Conservation (phyloP, 257 asterid genomes). For the Solanum clarkiae region DNA sequence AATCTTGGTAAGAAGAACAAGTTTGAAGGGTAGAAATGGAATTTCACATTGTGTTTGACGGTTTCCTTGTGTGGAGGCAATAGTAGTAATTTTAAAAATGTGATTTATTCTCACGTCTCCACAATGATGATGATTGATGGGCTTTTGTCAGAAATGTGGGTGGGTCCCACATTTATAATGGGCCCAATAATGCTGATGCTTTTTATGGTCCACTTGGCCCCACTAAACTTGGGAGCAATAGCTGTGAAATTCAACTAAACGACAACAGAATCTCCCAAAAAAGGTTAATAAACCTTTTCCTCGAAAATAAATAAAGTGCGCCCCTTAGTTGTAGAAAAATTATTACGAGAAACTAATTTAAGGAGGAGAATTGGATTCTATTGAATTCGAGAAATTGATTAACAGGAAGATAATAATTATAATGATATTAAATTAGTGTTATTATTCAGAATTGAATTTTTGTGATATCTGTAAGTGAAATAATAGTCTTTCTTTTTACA, state of each 20-base stretch:
- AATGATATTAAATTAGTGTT: too few species aligned
- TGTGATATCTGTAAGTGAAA: too few species aligned
- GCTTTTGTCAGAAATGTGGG: background rate
- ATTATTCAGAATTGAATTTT: fast-evolving
- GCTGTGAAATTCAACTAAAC: background rate
- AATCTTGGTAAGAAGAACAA: background rate
- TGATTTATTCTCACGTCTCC: background rate
- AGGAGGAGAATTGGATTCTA: too few species aligned
- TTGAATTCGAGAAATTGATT: too few species aligned
- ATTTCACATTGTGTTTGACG: background rate
- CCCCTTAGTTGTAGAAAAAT: too few species aligned
- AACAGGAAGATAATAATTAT: too few species aligned
- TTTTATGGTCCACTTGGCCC: background rate
- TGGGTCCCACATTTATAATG: background rate
- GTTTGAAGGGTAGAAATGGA: background rate
- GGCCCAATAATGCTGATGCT: background rate
- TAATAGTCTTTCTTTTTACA: too few species aligned
- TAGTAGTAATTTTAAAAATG: background rate
- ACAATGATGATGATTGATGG: background rate
- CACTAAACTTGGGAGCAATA: background rate
- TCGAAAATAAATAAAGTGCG: too few species aligned
- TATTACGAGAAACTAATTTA: too few species aligned
- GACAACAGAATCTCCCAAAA: background rate
- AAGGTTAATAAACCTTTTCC: background rate
- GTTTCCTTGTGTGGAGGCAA: background rate